Evolutionary conservation across 495 filamentous ascomycete species (phyloP).

Genomic region (Hypoxylon perforatum): DNA sequence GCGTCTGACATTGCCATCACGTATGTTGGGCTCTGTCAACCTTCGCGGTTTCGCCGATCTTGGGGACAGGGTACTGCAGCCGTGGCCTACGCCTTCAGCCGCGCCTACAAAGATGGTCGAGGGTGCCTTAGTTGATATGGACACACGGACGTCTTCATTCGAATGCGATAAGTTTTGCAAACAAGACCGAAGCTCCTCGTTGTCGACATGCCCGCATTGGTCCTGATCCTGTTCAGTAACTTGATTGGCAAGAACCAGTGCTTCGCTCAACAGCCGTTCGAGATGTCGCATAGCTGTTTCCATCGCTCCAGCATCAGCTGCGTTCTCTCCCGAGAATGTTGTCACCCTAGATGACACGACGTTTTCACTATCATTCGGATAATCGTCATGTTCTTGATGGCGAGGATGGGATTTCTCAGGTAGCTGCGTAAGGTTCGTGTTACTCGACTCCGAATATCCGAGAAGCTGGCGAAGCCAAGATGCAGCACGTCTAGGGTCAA

Average conservation of each 20-base stretch:
- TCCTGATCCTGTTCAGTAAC: conserved; percentile 39
- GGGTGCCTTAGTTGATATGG: conserved; percentile 35
- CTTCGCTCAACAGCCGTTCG: conserved; percentile 60
- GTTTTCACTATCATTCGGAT: conserved; percentile 33
- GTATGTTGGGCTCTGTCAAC: conserved; percentile 26
- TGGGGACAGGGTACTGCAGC: conserved; percentile 7
- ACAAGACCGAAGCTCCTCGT: conserved; percentile 19
- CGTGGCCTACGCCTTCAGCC: background rate
- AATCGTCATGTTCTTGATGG: conserved; percentile 32
- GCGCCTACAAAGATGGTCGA: conserved; percentile 5
- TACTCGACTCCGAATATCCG: conserved; percentile 30
- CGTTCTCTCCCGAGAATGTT: conserved; percentile 35
- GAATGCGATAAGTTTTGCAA: conserved; percentile 27
- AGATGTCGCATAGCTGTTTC: conserved; percentile 54
- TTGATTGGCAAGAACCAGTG: conserved; percentile 55
- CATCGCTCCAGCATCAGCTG: conserved; percentile 30
- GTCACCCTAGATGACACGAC: conserved; percentile 34
- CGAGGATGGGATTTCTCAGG: conserved; percentile 41
- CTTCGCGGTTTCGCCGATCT: conserved; percentile 30
- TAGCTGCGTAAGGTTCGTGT: conserved; percentile 39
- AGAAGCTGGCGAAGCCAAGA: conserved; percentile 44
- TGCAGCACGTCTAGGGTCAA: conserved; percentile 29
- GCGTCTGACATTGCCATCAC: background rate
- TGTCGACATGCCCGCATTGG: conserved; percentile 27
- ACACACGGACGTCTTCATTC: conserved; percentile 33